phyloP scores from a whole-genome alignment of 2,329 filamentous ascomycete genomes.

The Trichoderma cornu-damae region DNA sequence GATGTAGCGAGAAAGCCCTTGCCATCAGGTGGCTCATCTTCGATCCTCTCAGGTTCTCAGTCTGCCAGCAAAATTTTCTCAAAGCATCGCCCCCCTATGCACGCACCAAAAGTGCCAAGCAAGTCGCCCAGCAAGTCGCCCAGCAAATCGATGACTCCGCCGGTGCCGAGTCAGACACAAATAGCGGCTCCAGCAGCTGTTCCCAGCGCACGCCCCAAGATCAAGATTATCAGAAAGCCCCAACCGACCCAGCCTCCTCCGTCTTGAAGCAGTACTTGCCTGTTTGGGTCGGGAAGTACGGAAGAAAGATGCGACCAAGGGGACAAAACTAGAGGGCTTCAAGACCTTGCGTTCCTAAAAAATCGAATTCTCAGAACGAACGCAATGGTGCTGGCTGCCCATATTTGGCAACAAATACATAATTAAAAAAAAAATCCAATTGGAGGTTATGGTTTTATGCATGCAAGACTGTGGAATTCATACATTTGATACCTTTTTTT shows the following conservation, averaged over 20 bases:
- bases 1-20: slow-evolving; percentile 31
- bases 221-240: slow-evolving; percentile 37
- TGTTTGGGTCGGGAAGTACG: background rate
- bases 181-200: slow-evolving; percentile 25
- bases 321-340: background rate
- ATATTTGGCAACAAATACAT: background rate
- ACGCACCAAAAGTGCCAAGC: slow-evolving; percentile 18
- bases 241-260: slow-evolving; percentile 21
- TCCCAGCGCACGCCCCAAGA: slow-evolving; percentile 31
- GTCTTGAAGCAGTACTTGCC: background rate
- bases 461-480: background rate
- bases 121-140: slow-evolving; percentile 21
- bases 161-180: slow-evolving; percentile 15
- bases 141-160: slow-evolving; percentile 25
- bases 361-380: background rate
- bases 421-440: background rate
- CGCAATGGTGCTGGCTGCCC: background rate
- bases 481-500: slow-evolving; percentile 10
- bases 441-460: background rate
- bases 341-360: background rate
- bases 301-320: background rate
- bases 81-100: slow-evolving; percentile 23
- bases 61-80: slow-evolving; percentile 28
- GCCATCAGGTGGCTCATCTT: slow-evolving; percentile 27
- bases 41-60: slow-evolving; percentile 24